A percentile compares a stretch with the other conserved stretches of the same genome.
Evolutionary conservation across 2,329 filamentous ascomycete species (phyloP).

Genomic region (Fusarium cicatricum): DNA sequence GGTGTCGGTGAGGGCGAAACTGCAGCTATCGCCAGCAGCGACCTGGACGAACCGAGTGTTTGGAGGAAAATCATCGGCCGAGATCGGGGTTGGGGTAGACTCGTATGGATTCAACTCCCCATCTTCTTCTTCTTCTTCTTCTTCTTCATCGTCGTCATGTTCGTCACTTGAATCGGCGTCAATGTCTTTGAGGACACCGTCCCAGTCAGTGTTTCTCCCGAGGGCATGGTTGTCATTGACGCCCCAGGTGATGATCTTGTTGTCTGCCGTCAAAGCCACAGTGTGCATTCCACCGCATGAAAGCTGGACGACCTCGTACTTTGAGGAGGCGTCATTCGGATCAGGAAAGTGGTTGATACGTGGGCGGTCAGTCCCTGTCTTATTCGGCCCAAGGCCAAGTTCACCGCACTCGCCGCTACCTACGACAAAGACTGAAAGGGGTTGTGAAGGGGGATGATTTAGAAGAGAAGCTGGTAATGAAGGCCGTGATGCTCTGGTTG

Average conservation of each 20-base stretch:
- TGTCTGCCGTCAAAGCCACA: constrained; percentile 75
- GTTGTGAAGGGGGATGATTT: not conserved
- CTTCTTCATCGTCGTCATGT: too few species aligned
- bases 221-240: constrained; percentile 82
- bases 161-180: constrained; percentile 50
- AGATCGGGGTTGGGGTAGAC: constrained; percentile 67
- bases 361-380: not conserved
- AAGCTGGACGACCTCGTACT: constrained; percentile 64
- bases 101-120: constrained; percentile 70
- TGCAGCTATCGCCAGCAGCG: constrained; percentile 72
- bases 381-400: constrained; percentile 18
- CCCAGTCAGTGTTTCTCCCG: constrained; percentile 71
- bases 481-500: not conserved
- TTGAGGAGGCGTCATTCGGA: constrained; percentile 8
- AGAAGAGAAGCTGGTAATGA: not conserved
- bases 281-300: constrained; percentile 81
- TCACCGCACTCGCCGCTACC: constrained; percentile 16
- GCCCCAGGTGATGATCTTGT: constrained; percentile 81
- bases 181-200: constrained; percentile 62
- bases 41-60: constrained; percentile 65
- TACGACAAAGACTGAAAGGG: constrained; percentile 11
- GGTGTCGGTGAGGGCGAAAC: constrained; percentile 73
- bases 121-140: constrained; percentile 55
- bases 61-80: constrained; percentile 61
- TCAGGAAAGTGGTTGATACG: constrained; percentile 31